phyloP scores from a whole-genome alignment of 805 yeast genomes.

The Yueomyces sp. region DNA sequence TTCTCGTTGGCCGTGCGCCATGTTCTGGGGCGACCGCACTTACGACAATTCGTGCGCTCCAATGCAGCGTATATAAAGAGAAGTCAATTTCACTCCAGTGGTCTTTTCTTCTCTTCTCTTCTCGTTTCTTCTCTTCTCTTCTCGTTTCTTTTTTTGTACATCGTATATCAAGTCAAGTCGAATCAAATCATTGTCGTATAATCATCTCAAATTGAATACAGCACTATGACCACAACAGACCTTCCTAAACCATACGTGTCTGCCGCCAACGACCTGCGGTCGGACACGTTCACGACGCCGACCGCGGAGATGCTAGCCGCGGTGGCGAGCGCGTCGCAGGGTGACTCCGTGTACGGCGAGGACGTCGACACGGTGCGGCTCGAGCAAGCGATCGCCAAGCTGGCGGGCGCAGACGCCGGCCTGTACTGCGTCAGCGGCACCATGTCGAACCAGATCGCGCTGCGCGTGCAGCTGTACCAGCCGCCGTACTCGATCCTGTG shows the following conservation, averaged over 20 bases:
- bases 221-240: slow-evolving; percentile 6
- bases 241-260: slow-evolving; percentile 15
- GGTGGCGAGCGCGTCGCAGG: slow-evolving; percentile 43
- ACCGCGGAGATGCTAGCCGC: slow-evolving; percentile 58
- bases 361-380: slow-evolving; percentile 56
- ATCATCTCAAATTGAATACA: too few relatives aligned
- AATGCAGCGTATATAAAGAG: too few relatives aligned
- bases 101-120: too few relatives aligned
- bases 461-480: slow-evolving; percentile 60
- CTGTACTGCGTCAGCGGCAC: slow-evolving; percentile 83
- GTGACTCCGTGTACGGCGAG: slow-evolving; percentile 85
- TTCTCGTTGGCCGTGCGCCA: too few relatives aligned
- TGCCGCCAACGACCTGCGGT: slow-evolving; percentile 39
- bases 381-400: slow-evolving; percentile 47
- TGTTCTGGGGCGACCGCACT: too few relatives aligned
- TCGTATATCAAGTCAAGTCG: too few relatives aligned
- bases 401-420: slow-evolving; percentile 74
- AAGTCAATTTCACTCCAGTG: too few relatives aligned
- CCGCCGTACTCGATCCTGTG: slow-evolving; percentile 72
- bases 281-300: slow-evolving; percentile 90
- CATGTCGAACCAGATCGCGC: slow-evolving; percentile 74
- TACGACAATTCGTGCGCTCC: too few relatives aligned
- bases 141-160: too few relatives aligned
- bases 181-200: too few relatives aligned
- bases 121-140: too few relatives aligned